A percentile compares a stretch with the other conserved stretches of the same genome.
Evolutionary conservation across 2,329 filamentous ascomycete genomes (phyloP).

Genomic region (Xylariaceae sp.): DNA sequence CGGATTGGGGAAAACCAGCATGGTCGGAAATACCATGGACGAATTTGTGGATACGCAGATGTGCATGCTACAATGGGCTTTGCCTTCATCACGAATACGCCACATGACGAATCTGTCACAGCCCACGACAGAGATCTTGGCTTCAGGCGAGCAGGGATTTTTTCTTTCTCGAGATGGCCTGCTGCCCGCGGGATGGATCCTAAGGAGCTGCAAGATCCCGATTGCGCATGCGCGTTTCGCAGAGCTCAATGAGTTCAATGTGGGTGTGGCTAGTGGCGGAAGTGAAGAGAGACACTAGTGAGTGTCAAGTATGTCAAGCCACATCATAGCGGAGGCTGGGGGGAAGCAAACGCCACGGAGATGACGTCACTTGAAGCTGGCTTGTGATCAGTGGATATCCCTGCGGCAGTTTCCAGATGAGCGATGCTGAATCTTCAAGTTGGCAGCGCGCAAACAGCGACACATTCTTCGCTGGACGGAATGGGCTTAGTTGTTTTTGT

Average conservation of each 20-base stretch:
- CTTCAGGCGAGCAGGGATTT: not conserved
- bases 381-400: not conserved
- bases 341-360: constrained; percentile 9
- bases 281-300: not conserved
- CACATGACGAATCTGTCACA: too few species aligned
- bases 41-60: too few species aligned
- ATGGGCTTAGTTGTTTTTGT: too few species aligned
- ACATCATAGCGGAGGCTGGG: constrained; percentile 6
- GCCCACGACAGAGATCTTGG: not conserved
- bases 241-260: not conserved
- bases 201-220: too few species aligned
- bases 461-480: too few species aligned
- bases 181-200: too few species aligned
- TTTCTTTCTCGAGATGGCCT: too few species aligned
- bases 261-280: not conserved
- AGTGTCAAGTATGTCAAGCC: constrained; percentile 10
- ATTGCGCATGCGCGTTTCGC: not conserved
- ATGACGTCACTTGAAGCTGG: constrained; percentile 13
- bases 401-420: not conserved
- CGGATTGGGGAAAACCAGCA: too few species aligned
- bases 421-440: not conserved
- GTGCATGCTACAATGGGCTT: too few species aligned
- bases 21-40: too few species aligned
- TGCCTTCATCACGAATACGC: too few species aligned
- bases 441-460: not conserved